Percentiles rank a stretch among this genome's conserved stretches.
phyloP scores from a whole-genome alignment of 2,329 filamentous ascomycete genomes.

The Cladosporium sp. region DNA sequence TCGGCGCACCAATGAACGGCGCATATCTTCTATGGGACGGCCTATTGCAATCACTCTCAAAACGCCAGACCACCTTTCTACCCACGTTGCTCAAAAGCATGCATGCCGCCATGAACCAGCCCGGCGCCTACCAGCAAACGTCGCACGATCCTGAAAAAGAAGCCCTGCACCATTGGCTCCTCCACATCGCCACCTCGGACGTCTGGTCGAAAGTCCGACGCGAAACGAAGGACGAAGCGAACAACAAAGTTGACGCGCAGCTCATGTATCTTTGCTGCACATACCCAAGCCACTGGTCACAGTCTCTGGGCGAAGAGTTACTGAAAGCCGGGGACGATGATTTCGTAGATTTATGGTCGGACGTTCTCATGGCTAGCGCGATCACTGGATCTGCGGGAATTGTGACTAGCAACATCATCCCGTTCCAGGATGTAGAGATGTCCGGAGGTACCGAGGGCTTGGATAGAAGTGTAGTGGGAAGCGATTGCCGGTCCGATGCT shows the following conservation, averaged over 20 bases:
- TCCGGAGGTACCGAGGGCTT: not conserved
- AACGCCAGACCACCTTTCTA: constrained; percentile 33
- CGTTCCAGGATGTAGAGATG: constrained; percentile 1
- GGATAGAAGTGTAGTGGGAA: not conserved
- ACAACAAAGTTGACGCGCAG: constrained; percentile 15
- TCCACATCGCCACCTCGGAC: constrained; percentile 38
- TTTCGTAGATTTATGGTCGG: constrained; percentile 26
- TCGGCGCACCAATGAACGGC: constrained; percentile 35
- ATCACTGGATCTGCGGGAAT: constrained; percentile 11
- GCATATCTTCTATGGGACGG: constrained; percentile 43
- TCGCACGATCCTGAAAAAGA: constrained; percentile 32
- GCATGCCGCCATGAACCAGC: constrained; percentile 31
- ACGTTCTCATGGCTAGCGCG: constrained; percentile 32
- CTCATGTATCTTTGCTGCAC: constrained; percentile 32
- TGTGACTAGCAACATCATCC: not conserved
- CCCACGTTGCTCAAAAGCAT: constrained; percentile 37
- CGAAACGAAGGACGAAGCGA: not conserved
- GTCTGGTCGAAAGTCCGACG: constrained; percentile 3
- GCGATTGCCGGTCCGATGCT: constrained; percentile 1
- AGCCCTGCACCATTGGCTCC: constrained; percentile 46
- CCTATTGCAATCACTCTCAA: constrained; percentile 34
- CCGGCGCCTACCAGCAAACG: constrained; percentile 16
- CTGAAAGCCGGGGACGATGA: constrained; percentile 24
- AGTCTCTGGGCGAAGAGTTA: constrained; percentile 32
- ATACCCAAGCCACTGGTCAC: constrained; percentile 34